phyloP scores from a whole-genome alignment of 805 yeast species.

The Lipomyces kockii region DNA sequence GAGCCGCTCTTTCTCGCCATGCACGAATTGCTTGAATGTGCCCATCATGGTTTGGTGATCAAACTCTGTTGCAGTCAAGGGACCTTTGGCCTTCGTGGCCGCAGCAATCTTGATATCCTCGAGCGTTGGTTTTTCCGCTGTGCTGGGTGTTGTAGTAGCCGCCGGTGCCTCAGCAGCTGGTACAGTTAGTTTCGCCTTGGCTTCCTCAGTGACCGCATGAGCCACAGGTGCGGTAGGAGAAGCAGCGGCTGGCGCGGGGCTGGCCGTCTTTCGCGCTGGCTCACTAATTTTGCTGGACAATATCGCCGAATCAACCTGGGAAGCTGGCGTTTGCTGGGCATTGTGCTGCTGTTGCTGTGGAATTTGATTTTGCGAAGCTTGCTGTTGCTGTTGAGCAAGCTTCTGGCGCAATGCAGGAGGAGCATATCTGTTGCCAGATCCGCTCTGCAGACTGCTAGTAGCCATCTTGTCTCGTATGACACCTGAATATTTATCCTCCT shows the following conservation, averaged over 20 bases:
- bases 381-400: conserved; percentile 12
- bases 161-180: not conserved
- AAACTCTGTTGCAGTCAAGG: conserved; percentile 3
- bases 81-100: not conserved
- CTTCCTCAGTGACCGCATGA: not conserved
- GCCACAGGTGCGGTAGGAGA: conserved; percentile 7
- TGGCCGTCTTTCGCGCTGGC: conserved; percentile 10
- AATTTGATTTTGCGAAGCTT: conserved; percentile 9
- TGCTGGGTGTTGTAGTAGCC: not conserved
- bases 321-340: conserved; percentile 30
- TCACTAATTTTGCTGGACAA: conserved; percentile 21
- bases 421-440: conserved; percentile 17
- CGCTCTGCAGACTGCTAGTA: conserved; percentile 17
- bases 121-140: conserved; percentile 21
- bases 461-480: conserved; percentile 58
- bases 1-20: conserved; percentile 43
- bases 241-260: conserved; percentile 4
- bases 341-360: conserved; percentile 29
- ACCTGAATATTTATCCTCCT: conserved; percentile 95
- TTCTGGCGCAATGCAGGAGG: conserved; percentile 27
- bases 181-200: not conserved
- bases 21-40: conserved; percentile 44
- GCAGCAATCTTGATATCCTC: conserved; percentile 25
- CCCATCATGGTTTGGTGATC: conserved; percentile 39
- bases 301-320: conserved; percentile 33